Conservation (phyloP, 2,329 filamentous ascomycete species). For the Verticillium nubilum region DNA sequence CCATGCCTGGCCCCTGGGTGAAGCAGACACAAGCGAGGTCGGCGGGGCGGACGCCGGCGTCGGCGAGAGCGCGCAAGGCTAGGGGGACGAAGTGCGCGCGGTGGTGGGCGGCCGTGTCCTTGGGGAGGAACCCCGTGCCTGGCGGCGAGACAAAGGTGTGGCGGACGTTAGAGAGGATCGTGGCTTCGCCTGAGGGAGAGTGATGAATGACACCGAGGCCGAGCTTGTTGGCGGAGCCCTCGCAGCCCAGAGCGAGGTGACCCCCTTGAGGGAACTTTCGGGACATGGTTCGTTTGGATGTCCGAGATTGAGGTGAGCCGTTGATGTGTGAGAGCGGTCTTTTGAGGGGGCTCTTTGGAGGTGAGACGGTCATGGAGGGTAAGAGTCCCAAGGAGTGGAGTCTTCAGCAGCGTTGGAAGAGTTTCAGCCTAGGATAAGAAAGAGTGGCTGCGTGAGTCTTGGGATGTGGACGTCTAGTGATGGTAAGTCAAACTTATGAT, state of each 20-base stretch:
- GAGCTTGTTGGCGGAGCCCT: constrained; percentile 97
- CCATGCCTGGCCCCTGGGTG: constrained; percentile 95
- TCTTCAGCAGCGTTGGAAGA: no score
- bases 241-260: constrained; percentile 54
- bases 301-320: background rate
- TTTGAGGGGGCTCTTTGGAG: background rate
- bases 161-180: constrained; percentile 86
- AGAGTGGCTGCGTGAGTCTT: background rate
- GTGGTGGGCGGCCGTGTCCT: constrained; percentile 93
- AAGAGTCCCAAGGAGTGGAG: background rate
- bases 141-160: constrained; percentile 91
- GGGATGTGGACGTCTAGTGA: background rate
- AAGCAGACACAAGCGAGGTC: constrained; percentile 93
- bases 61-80: constrained; percentile 71
- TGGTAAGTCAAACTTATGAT: background rate
- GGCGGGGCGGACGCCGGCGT: constrained; percentile 53
- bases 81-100: constrained; percentile 76
- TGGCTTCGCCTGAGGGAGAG: constrained; percentile 47
- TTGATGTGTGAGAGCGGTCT: background rate
- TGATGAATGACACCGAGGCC: constrained; percentile 90
- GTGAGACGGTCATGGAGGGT: background rate
- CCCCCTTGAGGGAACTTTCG: constrained; percentile 28
- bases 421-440: background rate
- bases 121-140: constrained; percentile 90
- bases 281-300: constrained; percentile 8